phyloP scores from a whole-genome alignment of 441 rosid species.

The Aquilaria agallochum region DNA sequence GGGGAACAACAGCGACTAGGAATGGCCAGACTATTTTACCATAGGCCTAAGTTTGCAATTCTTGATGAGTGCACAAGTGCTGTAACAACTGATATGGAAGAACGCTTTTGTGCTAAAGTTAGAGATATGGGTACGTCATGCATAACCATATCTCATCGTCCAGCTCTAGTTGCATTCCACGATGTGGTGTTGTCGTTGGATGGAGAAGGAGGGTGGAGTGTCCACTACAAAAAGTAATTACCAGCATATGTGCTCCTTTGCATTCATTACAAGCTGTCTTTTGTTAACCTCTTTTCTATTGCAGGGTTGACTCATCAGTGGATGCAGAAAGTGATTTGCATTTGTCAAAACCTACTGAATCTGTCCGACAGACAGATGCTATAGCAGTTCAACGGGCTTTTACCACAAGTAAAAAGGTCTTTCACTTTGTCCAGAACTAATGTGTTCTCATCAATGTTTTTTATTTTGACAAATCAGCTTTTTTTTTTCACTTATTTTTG shows the following conservation, averaged over 20 bases:
- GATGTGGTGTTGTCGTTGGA: conserved; percentile 95
- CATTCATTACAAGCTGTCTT: conserved; percentile 7
- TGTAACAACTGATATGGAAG: conserved; percentile 99
- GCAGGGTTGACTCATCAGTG: conserved; percentile 64
- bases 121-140: conserved; percentile 99
- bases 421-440: conserved; percentile 2
- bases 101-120: conserved; percentile 94
- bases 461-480: conserved; percentile 2
- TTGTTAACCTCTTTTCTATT: conserved; percentile 19
- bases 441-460: conserved; percentile 7
- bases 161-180: conserved; percentile 98
- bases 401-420: conserved; percentile 65
- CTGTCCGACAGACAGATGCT: conserved; percentile 80
- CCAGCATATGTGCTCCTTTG: conserved; percentile 13
- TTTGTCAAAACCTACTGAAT: conserved; percentile 41
- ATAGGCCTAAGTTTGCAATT: conserved; percentile 99
- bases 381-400: conserved; percentile 91
- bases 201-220: conserved; percentile 98
- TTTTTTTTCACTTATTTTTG: conserved; percentile 4
- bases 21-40: conserved; percentile 98
- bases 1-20: conserved; percentile 99
- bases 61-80: conserved; percentile 99
- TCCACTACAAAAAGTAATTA: conserved; percentile 76
- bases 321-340: conserved; percentile 38
- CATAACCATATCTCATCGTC: conserved; percentile 99